Base-by-base conservation (phyloP, 345 rosid species). In the Murraya koenigii region DNA sequence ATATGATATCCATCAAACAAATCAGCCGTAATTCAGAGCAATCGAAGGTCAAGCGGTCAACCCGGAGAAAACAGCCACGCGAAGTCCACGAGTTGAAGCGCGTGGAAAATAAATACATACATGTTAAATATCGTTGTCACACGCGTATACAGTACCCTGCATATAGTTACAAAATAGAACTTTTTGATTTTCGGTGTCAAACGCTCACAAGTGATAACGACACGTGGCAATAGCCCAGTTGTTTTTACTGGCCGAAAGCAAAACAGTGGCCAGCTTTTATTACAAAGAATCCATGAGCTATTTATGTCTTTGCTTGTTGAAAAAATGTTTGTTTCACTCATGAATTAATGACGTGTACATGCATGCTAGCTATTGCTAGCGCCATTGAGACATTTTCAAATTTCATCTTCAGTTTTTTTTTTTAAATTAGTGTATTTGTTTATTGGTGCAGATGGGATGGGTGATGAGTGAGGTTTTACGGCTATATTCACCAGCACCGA, bases 381-480 rank as follows among this genome's bases (percentile, higher is more conserved):
- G 49, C 49, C 49, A 3, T 44, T 44, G 49, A 44, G 49, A 13
- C 49, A 0, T 11, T 13, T 13, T 44, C 49, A 2, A 41, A 41
- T 22, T 59, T 59, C 28, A 59, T 59, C 23, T 7, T 59, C 15
- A 41, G 8, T 6, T 22, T n/a, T 25, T 59, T 25, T n/a, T 2
- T 59, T 8, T 30, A 19, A 30, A 13, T 13, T 13, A 30, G 15
- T 17, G 22, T 7, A 7, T 7, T 1, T 41, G n/a, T 39, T 0
- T 3, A 10, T 66, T 72, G 25, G 35, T 83, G 86, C 93, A 95
- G 98, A 90, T 91, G 97, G 92, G 89, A 39, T 89, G 94, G 93
- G 97, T 92, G 76, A 91, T 92, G 97, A 90, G 88, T 52, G 98
- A 95, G 71, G 93, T 90, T 10, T 63, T 93, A 41, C 84, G 98